Conservation (phyloP, 2,329 filamentous ascomycete species). For the Diaporthe sp. region DNA sequence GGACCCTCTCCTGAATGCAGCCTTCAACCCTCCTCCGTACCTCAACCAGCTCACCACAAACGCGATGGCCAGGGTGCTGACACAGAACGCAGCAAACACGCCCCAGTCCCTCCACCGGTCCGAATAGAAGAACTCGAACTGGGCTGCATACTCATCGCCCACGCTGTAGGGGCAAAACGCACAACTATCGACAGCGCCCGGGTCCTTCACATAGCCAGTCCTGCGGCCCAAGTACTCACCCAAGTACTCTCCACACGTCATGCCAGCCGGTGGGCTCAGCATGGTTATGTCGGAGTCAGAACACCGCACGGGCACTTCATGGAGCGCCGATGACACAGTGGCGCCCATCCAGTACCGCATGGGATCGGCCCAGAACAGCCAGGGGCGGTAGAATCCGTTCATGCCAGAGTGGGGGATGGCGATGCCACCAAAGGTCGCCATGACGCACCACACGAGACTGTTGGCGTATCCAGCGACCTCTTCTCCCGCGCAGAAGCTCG, state of each 20-base stretch:
- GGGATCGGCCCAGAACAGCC: conserved; percentile 6
- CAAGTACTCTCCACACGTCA: conserved; percentile 5
- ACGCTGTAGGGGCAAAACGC: conserved; percentile 3
- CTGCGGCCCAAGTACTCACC: background rate
- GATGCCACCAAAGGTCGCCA: conserved; percentile 6
- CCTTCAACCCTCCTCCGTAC: background rate
- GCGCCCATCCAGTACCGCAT: conserved; percentile 71
- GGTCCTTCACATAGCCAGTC: background rate
- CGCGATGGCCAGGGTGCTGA: conserved; percentile 3
- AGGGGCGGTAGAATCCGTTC: conserved; percentile 1
- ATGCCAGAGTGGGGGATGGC: background rate
- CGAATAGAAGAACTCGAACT: background rate
- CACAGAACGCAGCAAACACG: conserved; percentile 1
- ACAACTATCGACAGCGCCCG: background rate
- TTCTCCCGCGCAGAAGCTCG: background rate
- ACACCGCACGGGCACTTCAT: background rate
- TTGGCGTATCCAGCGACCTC: background rate
- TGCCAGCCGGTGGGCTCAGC: background rate
- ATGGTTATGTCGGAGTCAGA: background rate
- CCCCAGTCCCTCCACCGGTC: conserved; percentile 19
- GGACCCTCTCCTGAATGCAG: background rate
- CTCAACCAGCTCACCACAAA: conserved; percentile 16
- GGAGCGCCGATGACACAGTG: conserved; percentile 58
- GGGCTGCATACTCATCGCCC: conserved; percentile 1
- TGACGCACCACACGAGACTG: conserved; percentile 11